A percentile compares a stretch with the other conserved stretches of the same genome.
These are phyloP conservation scores for Hypoxylon sp. DNA, from an alignment of 2,329 filamentous ascomycete species.

Conservation along the genomic window DNA sequence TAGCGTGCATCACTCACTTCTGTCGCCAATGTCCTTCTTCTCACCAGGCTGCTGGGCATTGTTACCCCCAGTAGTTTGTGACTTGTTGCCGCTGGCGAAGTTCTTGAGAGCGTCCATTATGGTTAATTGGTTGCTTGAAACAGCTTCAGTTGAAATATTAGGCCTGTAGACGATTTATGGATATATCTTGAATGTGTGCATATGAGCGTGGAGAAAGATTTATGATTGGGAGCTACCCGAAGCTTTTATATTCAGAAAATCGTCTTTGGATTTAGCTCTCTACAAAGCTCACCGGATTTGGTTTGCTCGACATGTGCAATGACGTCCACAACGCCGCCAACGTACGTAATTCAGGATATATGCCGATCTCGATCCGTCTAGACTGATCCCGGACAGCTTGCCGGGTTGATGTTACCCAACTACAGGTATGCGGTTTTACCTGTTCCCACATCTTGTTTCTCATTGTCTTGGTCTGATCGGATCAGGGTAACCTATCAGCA, in stretches of 20 bases:
- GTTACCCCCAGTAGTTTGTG: constrained; percentile 21
- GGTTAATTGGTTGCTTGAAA: neutral
- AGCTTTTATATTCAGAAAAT: constrained; percentile 8
- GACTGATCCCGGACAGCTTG: neutral
- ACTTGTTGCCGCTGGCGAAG: constrained; percentile 41
- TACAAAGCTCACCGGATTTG: constrained; percentile 36
- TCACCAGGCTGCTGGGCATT: constrained; percentile 42
- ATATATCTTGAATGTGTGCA: neutral
- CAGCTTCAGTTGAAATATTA: neutral
- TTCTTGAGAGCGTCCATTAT: constrained; percentile 55
- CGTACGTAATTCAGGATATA: constrained; percentile 32
- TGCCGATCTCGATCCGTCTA: constrained; percentile 35
- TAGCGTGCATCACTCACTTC: constrained; percentile 43
- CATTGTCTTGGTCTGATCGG: constrained; percentile 13
- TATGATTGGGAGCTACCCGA: neutral
- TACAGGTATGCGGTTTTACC: constrained; percentile 10
- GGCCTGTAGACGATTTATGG: neutral
- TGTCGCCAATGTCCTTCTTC: constrained; percentile 55
- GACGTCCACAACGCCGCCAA: constrained; percentile 32
- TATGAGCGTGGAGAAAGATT: neutral
- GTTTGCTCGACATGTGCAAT: constrained; percentile 29
- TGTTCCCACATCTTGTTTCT: constrained; percentile 9
- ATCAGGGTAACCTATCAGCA: constrained; percentile 2
- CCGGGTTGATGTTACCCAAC: neutral
- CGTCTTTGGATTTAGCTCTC: constrained; percentile 7